Evolutionary conservation across 2,329 filamentous ascomycete genomes (phyloP).

Genomic region (Aspergillus ustus): DNA sequence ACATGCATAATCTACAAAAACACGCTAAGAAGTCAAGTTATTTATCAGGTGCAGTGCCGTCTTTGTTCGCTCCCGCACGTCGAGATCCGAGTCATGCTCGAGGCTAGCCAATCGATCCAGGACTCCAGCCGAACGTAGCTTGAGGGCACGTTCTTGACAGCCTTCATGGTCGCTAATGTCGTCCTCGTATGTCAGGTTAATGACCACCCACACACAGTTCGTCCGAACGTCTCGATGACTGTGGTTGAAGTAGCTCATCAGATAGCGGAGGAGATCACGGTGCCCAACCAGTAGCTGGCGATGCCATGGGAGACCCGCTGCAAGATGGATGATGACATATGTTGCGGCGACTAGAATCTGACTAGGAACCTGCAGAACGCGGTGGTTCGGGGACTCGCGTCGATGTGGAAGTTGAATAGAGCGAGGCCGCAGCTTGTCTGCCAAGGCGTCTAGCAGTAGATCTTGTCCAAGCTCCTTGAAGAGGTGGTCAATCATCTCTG

Average conservation of each 20-base stretch:
- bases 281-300: conserved; percentile 78
- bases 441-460: conserved; percentile 78
- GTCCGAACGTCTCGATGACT: conserved; percentile 74
- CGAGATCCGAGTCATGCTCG: conserved; percentile 73
- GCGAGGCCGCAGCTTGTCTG: conserved; percentile 71
- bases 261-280: conserved; percentile 71
- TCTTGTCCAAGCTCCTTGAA: conserved; percentile 76
- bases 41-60: conserved; percentile 75
- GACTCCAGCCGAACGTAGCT: conserved; percentile 74
- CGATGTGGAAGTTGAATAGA: conserved; percentile 39
- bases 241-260: conserved; percentile 75
- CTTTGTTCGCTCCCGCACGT: conserved; percentile 84
- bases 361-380: conserved; percentile 40
- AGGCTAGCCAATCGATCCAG: conserved; percentile 67
- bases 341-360: conserved; percentile 79
- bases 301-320: conserved; percentile 78
- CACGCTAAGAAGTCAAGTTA: conserved; percentile 28
- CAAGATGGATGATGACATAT: conserved; percentile 85
- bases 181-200: conserved; percentile 84
- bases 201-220: conserved; percentile 80
- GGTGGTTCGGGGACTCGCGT: conserved; percentile 35
- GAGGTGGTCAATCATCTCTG: conserved; percentile 81
- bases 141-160: conserved; percentile 68
- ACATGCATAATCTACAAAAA: conserved; percentile 5
- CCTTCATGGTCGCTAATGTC: conserved; percentile 69